A percentile compares a stretch with the other conserved stretches of the same genome.
Evolutionary conservation across 768 basidiomycete genomes (phyloP).

Genomic region (Termitomyces sp.): DNA sequence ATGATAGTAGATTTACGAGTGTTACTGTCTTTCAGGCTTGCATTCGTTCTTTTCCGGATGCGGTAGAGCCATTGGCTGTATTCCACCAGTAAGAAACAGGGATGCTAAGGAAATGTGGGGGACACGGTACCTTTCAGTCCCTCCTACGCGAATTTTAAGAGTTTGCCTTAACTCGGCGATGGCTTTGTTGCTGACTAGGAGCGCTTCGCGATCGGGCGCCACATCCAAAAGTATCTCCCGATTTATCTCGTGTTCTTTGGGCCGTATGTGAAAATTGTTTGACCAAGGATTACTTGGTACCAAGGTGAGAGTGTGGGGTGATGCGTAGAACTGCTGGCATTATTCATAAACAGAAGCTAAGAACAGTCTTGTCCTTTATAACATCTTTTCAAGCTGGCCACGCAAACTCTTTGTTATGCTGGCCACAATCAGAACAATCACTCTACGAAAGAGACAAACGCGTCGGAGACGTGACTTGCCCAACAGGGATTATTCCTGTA

Average conservation of each 20-base stretch:
- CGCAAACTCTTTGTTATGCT: background rate
- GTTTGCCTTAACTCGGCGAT: constrained; percentile 26
- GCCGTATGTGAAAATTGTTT: constrained; percentile 9
- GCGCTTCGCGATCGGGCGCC: constrained; percentile 31
- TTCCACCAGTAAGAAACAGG: too few species aligned
- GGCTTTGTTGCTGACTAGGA: constrained; percentile 20
- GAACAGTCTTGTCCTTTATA: background rate
- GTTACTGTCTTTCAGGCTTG: constrained; percentile 21
- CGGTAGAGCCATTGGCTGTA: constrained; percentile 32
- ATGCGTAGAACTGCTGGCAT: constrained; percentile 10
- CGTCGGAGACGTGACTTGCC: background rate
- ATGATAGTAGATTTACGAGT: constrained; percentile 23
- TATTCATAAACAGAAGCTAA: background rate
- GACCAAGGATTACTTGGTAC: constrained; percentile 9
- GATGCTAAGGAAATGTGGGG: background rate
- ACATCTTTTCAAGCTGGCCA: background rate
- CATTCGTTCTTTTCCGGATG: constrained; percentile 18
- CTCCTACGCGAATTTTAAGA: constrained; percentile 25
- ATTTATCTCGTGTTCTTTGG: constrained; percentile 24
- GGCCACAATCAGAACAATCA: background rate
- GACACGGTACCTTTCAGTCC: constrained; percentile 15
- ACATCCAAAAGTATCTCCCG: constrained; percentile 24
- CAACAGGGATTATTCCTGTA: background rate
- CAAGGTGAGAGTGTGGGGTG: constrained; percentile 18
- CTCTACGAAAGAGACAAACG: background rate